Base-by-base conservation (phyloP, 495 filamentous ascomycete species). In the Penicillium taxi region DNA sequence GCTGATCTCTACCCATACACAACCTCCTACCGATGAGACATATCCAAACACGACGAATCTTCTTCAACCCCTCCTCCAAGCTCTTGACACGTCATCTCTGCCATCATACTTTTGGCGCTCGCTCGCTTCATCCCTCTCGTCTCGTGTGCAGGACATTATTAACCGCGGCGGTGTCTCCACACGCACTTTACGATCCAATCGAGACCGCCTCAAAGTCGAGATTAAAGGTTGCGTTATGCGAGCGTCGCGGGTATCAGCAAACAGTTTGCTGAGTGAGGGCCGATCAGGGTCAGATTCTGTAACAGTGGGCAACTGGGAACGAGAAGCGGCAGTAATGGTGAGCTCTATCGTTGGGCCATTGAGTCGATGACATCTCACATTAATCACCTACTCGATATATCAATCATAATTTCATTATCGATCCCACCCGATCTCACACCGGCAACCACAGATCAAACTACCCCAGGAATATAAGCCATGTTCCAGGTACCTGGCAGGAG, bases 321-420 rank as follows among this genome's bases (percentile, higher is more conserved):
- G 89, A 37, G 91, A 96, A 62, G 82, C 90, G 18, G 89, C 90
- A 5, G 89, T 98, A 22, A 95, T 98, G 88, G 83, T 94, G 35
- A 80, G 83, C 37, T 78, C 81, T 28, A 75, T 94, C 1, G 55
- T 75, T 25, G 70, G 74, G 25, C 61, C 61, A 14, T 42, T 79
- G 30, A 63, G 70, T 8, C 47, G 71, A 41, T 76, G 58, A 61
- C n/a, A 20, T 26, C 20, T 35, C 13, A 23, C 3, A 34, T 18
- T 9, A 23, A 14, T n/a, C 3, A n/a, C n/a, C n/a, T n/a, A n/a
- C n/a, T n/a, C n/a, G n/a, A n/a, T n/a, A n/a, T n/a, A n/a, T n/a
- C n/a, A 33, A 33, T 33, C 6, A 15, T 22, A 16, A 35, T 37
- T 14, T 29, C 24, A 16, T 17, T 14, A 24, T 6, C 20, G 12